These are phyloP conservation scores for Tetrahymena malaccensis DNA, from an alignment of 73 alveolate genomes.

Conservation along the genomic window DNA sequence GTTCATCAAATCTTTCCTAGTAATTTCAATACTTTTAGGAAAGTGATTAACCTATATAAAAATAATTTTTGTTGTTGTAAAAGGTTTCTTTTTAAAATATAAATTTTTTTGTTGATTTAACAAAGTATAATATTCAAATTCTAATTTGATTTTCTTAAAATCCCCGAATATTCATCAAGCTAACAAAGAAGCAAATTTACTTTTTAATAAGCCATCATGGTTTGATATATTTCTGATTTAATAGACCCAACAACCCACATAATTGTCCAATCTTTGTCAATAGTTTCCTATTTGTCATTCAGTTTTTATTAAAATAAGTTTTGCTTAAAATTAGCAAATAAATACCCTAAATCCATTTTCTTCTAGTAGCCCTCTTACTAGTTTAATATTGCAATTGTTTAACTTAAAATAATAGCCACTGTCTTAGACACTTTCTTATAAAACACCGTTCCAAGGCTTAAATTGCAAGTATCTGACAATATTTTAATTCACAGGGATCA, in stretches of 20 bases:
- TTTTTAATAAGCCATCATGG: constrained; percentile 22
- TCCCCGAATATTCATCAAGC: not conserved
- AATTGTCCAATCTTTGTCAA: constrained; percentile 35
- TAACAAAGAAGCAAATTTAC: not conserved
- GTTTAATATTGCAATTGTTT: constrained; percentile 8
- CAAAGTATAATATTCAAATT: not conserved
- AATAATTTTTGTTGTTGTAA: not conserved
- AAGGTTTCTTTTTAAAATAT: too few relatives aligned
- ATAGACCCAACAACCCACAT: constrained; percentile 14
- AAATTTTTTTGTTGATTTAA: not conserved
- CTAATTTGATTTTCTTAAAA: not conserved
- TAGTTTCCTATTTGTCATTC: not conserved
- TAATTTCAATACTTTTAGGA: constrained; percentile 64
- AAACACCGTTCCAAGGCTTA: not conserved
- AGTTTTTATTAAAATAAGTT: too few relatives aligned
- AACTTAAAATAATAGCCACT: constrained; percentile 22
- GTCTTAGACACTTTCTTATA: not conserved
- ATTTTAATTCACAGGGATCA: not conserved
- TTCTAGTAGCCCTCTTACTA: constrained; percentile 31
- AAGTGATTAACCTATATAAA: constrained; percentile 33
- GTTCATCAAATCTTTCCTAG: constrained; percentile 62
- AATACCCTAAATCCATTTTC: constrained; percentile 27
- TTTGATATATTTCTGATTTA: constrained; percentile 16
- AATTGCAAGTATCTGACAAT: not conserved
- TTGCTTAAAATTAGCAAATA: not conserved